Conservation (phyloP, 176 grass and related monocot genomes). For the Carex parvula region DNA sequence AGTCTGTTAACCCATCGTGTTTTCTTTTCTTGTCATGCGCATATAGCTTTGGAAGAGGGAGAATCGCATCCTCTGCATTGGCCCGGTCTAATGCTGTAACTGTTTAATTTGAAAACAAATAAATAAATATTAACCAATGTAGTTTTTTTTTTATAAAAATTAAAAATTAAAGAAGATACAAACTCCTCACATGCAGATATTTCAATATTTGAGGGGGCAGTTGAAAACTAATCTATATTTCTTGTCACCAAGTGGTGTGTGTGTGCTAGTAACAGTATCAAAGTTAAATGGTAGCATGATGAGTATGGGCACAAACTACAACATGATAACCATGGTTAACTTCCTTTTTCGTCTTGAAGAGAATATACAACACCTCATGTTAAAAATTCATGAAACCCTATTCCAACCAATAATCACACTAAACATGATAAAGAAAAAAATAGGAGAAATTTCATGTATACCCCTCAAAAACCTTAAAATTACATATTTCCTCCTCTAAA, state of each 20-base stretch:
- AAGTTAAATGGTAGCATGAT: background rate
- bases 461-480: too few relatives aligned
- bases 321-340: too few relatives aligned
- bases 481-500: too few relatives aligned
- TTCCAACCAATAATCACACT: constrained; percentile 1
- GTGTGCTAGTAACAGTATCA: background rate
- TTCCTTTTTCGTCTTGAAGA: too few relatives aligned
- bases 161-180: constrained; percentile 2
- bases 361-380: background rate
- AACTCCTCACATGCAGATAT: background rate
- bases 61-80: constrained; percentile 84
- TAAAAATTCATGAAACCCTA: background rate
- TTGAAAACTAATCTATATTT: background rate
- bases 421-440: background rate
- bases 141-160: background rate
- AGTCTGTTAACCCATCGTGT: constrained; percentile 37
- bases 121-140: constrained; percentile 30
- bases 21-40: constrained; percentile 87
- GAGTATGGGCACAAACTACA: background rate
- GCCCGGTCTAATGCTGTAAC: constrained; percentile 78
- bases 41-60: constrained; percentile 82
- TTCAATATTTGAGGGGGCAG: background rate
- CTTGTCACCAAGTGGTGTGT: background rate
- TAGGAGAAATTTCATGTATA: too few relatives aligned
- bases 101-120: constrained; percentile 32